Evolutionary conservation across 805 yeast genomes (phyloP).

Genomic region (Candida xyloterini): DNA sequence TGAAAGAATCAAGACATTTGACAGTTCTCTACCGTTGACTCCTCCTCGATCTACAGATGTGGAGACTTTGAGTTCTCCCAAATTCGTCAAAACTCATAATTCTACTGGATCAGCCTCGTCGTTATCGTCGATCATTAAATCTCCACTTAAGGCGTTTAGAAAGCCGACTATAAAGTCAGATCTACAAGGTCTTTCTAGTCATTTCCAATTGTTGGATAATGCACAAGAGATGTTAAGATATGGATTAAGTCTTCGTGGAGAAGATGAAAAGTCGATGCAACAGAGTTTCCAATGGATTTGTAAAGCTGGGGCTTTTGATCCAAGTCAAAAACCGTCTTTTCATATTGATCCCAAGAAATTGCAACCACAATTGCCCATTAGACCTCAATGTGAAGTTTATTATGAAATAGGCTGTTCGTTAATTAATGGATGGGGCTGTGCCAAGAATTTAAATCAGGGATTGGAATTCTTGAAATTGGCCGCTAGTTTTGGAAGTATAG

Average conservation of each 20-base stretch:
- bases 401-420: slow-evolving; percentile 61
- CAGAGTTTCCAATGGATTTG: slow-evolving; percentile 61
- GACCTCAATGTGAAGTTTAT: slow-evolving; percentile 21
- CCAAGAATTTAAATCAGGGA: slow-evolving; percentile 54
- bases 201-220: slow-evolving; percentile 61
- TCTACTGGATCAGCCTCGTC: slow-evolving; percentile 7
- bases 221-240: slow-evolving; percentile 67
- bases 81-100: slow-evolving; percentile 5
- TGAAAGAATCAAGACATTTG: background rate
- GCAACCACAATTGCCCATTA: slow-evolving; percentile 9
- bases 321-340: slow-evolving; percentile 18
- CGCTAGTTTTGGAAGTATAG: slow-evolving; percentile 63
- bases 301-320: slow-evolving; percentile 44
- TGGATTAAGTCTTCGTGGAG: slow-evolving; percentile 59
- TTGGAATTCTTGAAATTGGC: slow-evolving; percentile 59
- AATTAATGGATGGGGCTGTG: slow-evolving; percentile 54
- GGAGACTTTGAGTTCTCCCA: slow-evolving; percentile 4
- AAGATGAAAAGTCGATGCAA: slow-evolving; percentile 37
- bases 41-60: slow-evolving; percentile 16
- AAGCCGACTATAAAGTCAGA: background rate
- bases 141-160: slow-evolving; percentile 9
- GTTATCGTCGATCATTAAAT: slow-evolving; percentile 7
- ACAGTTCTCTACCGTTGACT: slow-evolving; percentile 11
- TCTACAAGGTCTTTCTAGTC: slow-evolving; percentile 41
- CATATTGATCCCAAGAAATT: slow-evolving; percentile 36